Conservation (phyloP, 2,329 filamentous ascomycete genomes). For the Verruconis gallopava region DNA sequence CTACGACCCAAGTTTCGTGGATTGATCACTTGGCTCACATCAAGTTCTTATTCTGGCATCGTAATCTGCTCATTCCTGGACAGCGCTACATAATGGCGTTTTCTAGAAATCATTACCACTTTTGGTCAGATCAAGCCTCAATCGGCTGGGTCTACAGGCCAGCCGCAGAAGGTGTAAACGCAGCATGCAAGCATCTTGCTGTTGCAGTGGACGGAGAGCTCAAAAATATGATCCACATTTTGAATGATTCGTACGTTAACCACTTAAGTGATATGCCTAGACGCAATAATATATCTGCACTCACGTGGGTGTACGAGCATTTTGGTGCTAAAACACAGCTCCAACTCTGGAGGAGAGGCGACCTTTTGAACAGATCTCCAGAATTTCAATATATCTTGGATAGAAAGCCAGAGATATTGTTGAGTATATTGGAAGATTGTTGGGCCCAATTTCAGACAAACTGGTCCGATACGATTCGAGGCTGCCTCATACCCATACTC, state of each 20-base stretch:
- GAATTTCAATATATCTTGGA: constrained; percentile 9
- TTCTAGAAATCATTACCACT: too few relatives aligned
- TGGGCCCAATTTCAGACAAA: constrained; percentile 1
- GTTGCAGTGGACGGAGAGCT: neutral
- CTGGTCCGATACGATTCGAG: neutral
- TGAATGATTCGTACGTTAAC: too few relatives aligned
- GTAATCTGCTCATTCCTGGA: neutral
- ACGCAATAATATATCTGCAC: too few relatives aligned
- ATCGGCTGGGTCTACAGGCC: neutral
- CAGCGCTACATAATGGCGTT: too few relatives aligned
- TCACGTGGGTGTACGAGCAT: too few relatives aligned
- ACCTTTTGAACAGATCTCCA: neutral
- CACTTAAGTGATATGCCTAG: too few relatives aligned
- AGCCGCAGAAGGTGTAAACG: neutral
- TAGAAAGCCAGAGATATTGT: constrained; percentile 2
- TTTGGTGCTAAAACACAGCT: constrained; percentile 1
- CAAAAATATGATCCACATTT: neutral
- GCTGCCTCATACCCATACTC: neutral
- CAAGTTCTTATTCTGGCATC: constrained; percentile 1
- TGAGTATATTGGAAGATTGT: constrained; percentile 5
- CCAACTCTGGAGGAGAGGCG: constrained; percentile 2
- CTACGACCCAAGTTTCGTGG: too few relatives aligned
- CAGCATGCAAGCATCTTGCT: neutral
- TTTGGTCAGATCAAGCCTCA: neutral
- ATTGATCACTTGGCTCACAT: neutral